phyloP scores from a whole-genome alignment of 495 filamentous ascomycete species.

The Penicillium antarcticum region DNA sequence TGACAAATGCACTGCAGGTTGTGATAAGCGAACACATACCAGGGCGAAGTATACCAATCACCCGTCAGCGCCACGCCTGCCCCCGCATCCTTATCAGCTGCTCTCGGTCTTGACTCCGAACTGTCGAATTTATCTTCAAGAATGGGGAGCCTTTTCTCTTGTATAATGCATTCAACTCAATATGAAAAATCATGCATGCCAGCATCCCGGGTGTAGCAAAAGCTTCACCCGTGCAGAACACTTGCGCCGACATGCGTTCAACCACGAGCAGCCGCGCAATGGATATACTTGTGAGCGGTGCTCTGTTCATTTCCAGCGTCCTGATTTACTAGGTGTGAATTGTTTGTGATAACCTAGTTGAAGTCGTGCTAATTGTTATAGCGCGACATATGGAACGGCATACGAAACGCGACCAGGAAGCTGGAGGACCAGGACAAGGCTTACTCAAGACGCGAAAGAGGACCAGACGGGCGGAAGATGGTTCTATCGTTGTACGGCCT shows the following conservation, averaged over 20 bases:
- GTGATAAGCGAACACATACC: constrained; percentile 1
- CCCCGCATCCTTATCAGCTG: constrained; percentile 24
- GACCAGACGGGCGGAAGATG: constrained; percentile 54
- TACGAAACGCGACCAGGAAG: constrained; percentile 57
- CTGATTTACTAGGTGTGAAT: constrained; percentile 50
- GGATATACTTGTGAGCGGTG: constrained; percentile 55
- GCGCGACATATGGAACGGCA: constrained; percentile 59
- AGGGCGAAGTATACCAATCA: constrained; percentile 9
- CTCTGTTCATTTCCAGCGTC: constrained; percentile 54
- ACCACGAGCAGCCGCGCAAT: constrained; percentile 45
- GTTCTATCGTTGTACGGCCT: constrained; percentile 48
- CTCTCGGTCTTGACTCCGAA: constrained; percentile 9
- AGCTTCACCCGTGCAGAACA: constrained; percentile 58
- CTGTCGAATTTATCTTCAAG: background rate
- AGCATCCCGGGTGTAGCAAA: constrained; percentile 47
- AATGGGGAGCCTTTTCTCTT: too few relatives aligned
- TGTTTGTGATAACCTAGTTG: background rate
- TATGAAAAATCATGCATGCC: constrained; percentile 42
- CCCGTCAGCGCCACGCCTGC: background rate
- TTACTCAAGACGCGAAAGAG: constrained; percentile 59
- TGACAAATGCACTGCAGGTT: too few relatives aligned
- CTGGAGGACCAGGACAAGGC: constrained; percentile 55
- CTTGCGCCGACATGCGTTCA: constrained; percentile 55
- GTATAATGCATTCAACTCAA: background rate
- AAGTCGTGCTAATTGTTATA: constrained; percentile 20